Conservation (phyloP, 371 early-diverging fungal genomes). For the Haplosporangium sp. region DNA sequence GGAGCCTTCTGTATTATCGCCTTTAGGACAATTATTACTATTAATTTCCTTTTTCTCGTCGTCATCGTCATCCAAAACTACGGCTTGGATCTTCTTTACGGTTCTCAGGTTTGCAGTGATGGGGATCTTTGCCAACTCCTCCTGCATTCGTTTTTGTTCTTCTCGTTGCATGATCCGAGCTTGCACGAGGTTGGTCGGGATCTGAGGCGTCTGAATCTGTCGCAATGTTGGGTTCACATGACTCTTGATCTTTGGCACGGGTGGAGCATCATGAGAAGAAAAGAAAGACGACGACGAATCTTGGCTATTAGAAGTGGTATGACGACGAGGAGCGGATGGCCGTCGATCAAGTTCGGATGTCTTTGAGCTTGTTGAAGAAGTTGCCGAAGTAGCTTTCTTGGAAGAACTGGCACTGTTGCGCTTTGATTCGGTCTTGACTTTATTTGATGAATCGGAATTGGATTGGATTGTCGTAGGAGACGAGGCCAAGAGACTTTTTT, state of each 20-base stretch:
- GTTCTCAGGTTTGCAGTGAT: slow-evolving; percentile 52
- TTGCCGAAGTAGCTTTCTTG: slow-evolving; percentile 5
- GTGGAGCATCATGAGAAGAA: not conserved
- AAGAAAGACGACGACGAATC: slow-evolving; percentile 12
- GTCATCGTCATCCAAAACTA: slow-evolving; percentile 37
- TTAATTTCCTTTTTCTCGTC: not conserved
- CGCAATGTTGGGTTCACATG: slow-evolving; percentile 40
- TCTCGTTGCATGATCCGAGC: slow-evolving; percentile 53
- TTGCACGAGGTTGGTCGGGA: slow-evolving; percentile 49
- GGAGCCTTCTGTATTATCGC: not conserved
- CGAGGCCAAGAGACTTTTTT: not conserved
- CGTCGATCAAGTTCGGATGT: slow-evolving; percentile 17
- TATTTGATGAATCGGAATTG: not conserved
- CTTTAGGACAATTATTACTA: not conserved
- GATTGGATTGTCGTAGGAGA: not conserved
- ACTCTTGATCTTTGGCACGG: slow-evolving; percentile 29
- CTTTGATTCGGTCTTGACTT: not conserved
- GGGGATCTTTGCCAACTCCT: slow-evolving; percentile 54
- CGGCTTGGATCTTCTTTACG: slow-evolving; percentile 55
- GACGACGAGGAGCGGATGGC: slow-evolving; percentile 34
- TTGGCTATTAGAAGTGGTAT: slow-evolving; percentile 37
- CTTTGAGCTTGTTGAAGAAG: slow-evolving; percentile 6
- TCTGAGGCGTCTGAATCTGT: slow-evolving; percentile 49
- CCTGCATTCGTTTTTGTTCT: slow-evolving; percentile 35
- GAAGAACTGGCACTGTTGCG: not conserved